These are phyloP conservation scores for Rhododendron williamsianum DNA, from an alignment of 148 eudicot genomes.

Conservation along the genomic window DNA sequence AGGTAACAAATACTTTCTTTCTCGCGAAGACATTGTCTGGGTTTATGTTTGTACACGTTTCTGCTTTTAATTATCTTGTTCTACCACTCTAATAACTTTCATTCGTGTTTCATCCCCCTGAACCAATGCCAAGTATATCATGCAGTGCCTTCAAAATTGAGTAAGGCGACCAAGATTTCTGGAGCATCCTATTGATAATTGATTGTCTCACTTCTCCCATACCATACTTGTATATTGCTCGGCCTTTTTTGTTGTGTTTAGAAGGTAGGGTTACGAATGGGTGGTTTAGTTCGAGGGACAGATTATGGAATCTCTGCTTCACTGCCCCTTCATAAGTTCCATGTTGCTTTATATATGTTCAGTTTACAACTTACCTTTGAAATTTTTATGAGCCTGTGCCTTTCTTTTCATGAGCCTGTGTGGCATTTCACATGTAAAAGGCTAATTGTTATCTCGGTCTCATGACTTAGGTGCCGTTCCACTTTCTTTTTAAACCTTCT, in stretches of 20 bases:
- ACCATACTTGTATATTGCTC: background rate
- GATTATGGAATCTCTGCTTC: background rate
- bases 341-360: background rate
- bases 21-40: background rate
- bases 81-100: background rate
- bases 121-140: background rate
- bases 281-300: background rate
- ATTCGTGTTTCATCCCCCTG: background rate
- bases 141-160: background rate
- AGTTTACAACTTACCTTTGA: background rate
- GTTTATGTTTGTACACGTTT: background rate
- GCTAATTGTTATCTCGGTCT: background rate
- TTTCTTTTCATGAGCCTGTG: background rate
- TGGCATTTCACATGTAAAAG: background rate
- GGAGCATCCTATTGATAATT: background rate
- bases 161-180: background rate
- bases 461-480: background rate
- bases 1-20: conserved; percentile 22
- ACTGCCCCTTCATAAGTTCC: background rate
- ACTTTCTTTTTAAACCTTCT: no score
- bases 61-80: background rate
- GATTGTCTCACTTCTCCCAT: background rate
- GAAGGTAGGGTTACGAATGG: background rate
- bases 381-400: background rate
- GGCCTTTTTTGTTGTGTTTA: background rate